These are phyloP conservation scores for Colletotrichum euphorbiae DNA, from an alignment of 2,329 filamentous ascomycete species.

Conservation along the genomic window DNA sequence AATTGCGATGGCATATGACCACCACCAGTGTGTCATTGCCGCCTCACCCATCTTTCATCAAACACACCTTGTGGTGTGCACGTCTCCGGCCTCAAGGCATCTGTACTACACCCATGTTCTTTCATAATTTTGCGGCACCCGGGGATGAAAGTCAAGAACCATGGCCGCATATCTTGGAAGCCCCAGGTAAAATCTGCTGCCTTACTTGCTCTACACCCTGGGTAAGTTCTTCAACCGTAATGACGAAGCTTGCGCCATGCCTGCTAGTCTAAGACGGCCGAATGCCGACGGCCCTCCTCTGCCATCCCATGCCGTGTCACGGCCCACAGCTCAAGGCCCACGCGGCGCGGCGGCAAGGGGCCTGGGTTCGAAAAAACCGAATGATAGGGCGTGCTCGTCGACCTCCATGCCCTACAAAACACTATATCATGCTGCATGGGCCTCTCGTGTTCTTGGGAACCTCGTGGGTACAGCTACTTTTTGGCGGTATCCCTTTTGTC, in stretches of 20 bases:
- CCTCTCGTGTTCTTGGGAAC: no score
- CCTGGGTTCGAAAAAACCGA: neutral
- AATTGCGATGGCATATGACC: slow-evolving; percentile 5
- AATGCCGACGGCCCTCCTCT: slow-evolving; percentile 19
- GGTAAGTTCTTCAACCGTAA: no score
- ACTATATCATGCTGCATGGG: no score
- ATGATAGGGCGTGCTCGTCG: slow-evolving; percentile 4
- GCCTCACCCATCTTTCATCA: slow-evolving; percentile 24
- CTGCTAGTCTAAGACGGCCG: slow-evolving; percentile 20
- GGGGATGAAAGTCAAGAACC: no score
- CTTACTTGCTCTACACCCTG: no score
- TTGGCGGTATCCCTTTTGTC: neutral
- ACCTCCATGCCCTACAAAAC: no score
- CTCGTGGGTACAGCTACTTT: no score
- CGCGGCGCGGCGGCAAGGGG: slow-evolving; percentile 19
- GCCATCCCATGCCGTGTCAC: slow-evolving; percentile 19
- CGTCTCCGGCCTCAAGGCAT: neutral
- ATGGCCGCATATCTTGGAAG: slow-evolving; percentile 15
- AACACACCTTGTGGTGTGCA: neutral
- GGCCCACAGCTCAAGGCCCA: slow-evolving; percentile 13
- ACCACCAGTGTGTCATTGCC: neutral
- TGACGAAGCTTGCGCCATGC: slow-evolving; percentile 23
- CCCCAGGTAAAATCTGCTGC: slow-evolving; percentile 18
- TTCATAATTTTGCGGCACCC: no score
- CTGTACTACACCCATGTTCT: no score